Evolutionary conservation across 495 filamentous ascomycete species (phyloP).

Genomic region (Neohortaea acidophila): DNA sequence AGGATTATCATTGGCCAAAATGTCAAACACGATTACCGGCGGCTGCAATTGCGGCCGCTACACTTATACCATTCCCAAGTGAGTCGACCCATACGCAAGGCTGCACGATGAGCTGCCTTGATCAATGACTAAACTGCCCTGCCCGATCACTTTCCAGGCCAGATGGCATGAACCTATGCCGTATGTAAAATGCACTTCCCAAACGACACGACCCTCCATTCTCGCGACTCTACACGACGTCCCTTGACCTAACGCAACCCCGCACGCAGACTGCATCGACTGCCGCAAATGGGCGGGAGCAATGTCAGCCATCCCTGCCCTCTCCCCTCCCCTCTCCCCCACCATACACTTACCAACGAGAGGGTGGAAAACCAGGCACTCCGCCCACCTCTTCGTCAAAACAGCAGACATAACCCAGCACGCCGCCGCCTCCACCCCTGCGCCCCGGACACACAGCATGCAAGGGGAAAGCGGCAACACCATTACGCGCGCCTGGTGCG

Average conservation of each 20-base stretch:
- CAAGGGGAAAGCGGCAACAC: background rate
- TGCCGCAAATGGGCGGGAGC: background rate
- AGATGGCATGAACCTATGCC: background rate
- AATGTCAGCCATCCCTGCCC: background rate
- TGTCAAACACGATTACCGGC: background rate
- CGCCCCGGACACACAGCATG: background rate
- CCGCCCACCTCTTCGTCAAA: background rate
- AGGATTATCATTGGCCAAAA: no score
- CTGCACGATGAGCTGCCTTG: no score
- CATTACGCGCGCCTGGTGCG: background rate
- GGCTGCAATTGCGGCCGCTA: background rate
- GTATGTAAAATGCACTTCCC: no score
- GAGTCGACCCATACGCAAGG: no score
- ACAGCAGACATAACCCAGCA: background rate
- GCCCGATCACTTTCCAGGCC: no score
- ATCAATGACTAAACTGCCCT: no score
- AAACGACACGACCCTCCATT: no score
- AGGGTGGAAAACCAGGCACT: no score
- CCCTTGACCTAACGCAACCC: background rate
- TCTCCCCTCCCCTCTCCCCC: no score
- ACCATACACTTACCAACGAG: no score
- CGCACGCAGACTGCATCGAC: slow-evolving; percentile 1
- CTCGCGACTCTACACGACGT: background rate
- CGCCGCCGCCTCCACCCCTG: background rate
- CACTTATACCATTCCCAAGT: background rate